These are phyloP conservation scores for Penicillium sp. DNA, from an alignment of 2,329 filamentous ascomycete species.

Conservation along the genomic window DNA sequence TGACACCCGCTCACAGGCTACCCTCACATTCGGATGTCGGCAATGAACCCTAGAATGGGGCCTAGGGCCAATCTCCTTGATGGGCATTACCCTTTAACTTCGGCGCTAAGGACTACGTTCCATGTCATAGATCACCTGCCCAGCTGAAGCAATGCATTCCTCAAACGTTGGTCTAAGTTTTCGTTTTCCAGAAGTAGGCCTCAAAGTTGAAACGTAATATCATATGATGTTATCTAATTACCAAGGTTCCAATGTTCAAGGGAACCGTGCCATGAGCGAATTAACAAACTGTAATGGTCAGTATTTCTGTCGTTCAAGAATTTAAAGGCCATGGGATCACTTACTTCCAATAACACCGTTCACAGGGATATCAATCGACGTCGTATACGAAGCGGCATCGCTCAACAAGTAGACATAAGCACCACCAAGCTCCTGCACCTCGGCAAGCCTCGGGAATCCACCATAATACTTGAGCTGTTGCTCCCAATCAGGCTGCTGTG, in stretches of 20 bases:
- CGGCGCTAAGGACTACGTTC: neutral
- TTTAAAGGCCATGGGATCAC: conserved; percentile 1
- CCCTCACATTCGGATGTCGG: no score
- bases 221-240: neutral
- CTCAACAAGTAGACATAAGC: conserved; percentile 53
- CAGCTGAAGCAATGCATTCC: neutral
- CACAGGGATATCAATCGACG: conserved; percentile 52
- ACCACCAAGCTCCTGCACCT: conserved; percentile 53
- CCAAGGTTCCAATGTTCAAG: neutral
- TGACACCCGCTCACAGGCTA: no score
- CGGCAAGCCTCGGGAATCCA: conserved; percentile 53
- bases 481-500: conserved; percentile 52
- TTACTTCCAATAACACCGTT: conserved; percentile 49
- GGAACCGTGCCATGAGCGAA: neutral
- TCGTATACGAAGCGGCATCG: conserved; percentile 51
- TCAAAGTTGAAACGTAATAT: neutral
- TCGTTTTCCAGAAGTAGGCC: neutral
- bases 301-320: neutral
- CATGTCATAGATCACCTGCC: no score
- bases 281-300: neutral
- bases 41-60: no score
- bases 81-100: neutral
- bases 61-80: no score
- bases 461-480: conserved; percentile 57
- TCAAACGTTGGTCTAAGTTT: neutral